Evolutionary conservation across 208 protist genomes (phyloP).

Genomic region (Leishmania aethiopica): DNA sequence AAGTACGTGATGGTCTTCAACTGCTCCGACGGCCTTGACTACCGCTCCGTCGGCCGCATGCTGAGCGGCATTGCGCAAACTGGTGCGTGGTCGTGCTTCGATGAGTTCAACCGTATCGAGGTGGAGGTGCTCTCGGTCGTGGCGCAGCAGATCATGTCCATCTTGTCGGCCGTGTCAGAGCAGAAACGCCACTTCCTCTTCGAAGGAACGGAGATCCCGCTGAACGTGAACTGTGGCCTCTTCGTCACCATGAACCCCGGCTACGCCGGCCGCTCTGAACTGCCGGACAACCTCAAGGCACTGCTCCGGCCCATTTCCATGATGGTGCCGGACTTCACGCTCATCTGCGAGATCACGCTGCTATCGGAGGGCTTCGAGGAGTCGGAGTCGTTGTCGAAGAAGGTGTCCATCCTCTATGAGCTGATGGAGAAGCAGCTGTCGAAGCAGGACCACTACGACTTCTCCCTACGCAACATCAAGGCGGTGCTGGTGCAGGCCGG

Average conservation of each 20-base stretch:
- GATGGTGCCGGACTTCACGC: slow-evolving; percentile 97
- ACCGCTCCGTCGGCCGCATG: slow-evolving; percentile 96
- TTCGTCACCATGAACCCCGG: slow-evolving; percentile 99
- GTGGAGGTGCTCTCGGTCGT: slow-evolving; percentile 98
- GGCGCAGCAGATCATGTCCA: slow-evolving; percentile 97
- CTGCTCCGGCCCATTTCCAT: slow-evolving; percentile 98
- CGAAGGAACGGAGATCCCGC: slow-evolving; percentile 93
- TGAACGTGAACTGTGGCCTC: slow-evolving; percentile 97
- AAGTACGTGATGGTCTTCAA: slow-evolving; percentile 99
- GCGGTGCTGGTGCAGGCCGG: slow-evolving; percentile 96
- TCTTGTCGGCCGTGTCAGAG: slow-evolving; percentile 91
- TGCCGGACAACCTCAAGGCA: slow-evolving; percentile 99
- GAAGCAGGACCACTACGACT: slow-evolving; percentile 99
- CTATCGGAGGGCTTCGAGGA: slow-evolving; percentile 97
- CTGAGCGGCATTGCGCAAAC: slow-evolving; percentile 97
- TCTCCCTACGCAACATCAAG: slow-evolving; percentile 98
- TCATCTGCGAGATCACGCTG: slow-evolving; percentile 98
- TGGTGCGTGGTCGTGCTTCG: slow-evolving; percentile 98
- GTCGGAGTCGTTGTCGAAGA: slow-evolving; percentile 94
- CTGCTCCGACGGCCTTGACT: slow-evolving; percentile 98
- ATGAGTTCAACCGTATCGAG: slow-evolving; percentile 99
- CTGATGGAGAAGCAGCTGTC: slow-evolving; percentile 97
- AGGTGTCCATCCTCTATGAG: slow-evolving; percentile 97
- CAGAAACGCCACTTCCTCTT: slow-evolving; percentile 90
- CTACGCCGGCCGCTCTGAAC: slow-evolving; percentile 98